phyloP scores from a whole-genome alignment of 176 grass and related monocot species.

The Oryza australiensis region DNA sequence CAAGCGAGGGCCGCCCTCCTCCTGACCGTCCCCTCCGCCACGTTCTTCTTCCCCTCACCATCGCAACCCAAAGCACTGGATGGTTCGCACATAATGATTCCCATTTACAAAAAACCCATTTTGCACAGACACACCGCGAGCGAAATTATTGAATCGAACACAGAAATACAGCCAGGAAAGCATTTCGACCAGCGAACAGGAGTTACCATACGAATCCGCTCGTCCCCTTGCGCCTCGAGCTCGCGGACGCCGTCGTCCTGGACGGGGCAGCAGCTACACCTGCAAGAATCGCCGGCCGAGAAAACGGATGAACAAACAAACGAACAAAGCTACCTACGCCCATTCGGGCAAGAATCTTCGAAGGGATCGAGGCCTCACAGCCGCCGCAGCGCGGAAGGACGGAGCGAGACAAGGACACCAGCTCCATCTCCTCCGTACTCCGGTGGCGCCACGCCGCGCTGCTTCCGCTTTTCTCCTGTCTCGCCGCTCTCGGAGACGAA shows the following conservation, averaged over 20 bases:
- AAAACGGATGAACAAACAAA: neutral
- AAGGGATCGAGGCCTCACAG: slow-evolving; percentile 26
- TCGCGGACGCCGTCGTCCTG: neutral
- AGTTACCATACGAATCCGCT: slow-evolving; percentile 34
- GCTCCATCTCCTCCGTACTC: slow-evolving; percentile 34
- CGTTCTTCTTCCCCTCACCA: slow-evolving; percentile 5
- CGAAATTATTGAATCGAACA: neutral
- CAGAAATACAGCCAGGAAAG: neutral
- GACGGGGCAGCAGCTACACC: slow-evolving; percentile 9
- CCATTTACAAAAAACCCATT: slow-evolving; percentile 9
- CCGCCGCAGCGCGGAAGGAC: slow-evolving; percentile 22
- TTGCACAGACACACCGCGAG: neutral
- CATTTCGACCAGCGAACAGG: neutral
- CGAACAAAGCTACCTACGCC: neutral
- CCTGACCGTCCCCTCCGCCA: slow-evolving; percentile 34
- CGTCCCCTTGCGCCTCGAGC: neutral
- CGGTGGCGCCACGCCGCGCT: neutral
- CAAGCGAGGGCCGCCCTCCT: slow-evolving; percentile 57
- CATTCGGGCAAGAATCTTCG: neutral
- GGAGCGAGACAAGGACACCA: slow-evolving; percentile 33
- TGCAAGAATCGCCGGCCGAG: slow-evolving; percentile 13
- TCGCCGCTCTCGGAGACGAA: neutral
- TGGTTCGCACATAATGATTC: slow-evolving; percentile 16
- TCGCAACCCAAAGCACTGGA: slow-evolving; percentile 39
- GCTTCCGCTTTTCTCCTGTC: neutral